phyloP scores from a whole-genome alignment of 805 yeast species.

The Metschnikowia colocasiae region DNA sequence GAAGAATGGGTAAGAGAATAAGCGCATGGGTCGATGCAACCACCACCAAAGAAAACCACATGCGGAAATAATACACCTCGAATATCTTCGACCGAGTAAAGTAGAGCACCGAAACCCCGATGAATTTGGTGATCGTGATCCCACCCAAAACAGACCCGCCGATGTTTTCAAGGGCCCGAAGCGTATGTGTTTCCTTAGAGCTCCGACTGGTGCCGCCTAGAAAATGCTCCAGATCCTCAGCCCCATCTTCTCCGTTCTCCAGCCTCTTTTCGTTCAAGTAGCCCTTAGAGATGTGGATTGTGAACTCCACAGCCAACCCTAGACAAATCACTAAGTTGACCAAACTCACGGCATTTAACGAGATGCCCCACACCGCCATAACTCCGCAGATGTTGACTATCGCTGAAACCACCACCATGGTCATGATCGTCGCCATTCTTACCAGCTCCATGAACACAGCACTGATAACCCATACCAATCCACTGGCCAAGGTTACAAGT shows the following conservation, averaged over 20 bases:
- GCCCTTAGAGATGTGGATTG: constrained; percentile 80
- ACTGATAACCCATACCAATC: constrained; percentile 51
- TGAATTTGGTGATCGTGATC: constrained; percentile 80
- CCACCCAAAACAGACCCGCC: constrained; percentile 92
- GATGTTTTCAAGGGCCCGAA: constrained; percentile 64
- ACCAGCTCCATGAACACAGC: constrained; percentile 63
- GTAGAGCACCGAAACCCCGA: constrained; percentile 83
- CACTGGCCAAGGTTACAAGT: constrained; percentile 50
- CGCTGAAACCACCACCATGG: constrained; percentile 58
- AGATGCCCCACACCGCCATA: constrained; percentile 69
- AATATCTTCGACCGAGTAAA: constrained; percentile 86
- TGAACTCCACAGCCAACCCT: constrained; percentile 91
- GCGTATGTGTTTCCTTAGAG: constrained; percentile 18
- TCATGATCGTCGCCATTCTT: constrained; percentile 53
- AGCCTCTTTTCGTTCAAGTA: constrained; percentile 45
- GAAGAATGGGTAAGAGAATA: constrained; percentile 70
- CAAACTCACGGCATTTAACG: constrained; percentile 83
- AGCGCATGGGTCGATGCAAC: constrained; percentile 78
- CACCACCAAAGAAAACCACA: constrained; percentile 83
- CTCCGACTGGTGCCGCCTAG: constrained; percentile 10
- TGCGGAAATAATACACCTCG: constrained; percentile 86
- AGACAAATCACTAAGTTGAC: constrained; percentile 90
- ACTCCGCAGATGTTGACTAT: constrained; percentile 74
- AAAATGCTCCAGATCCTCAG: constrained; percentile 16
- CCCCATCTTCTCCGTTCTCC: constrained; percentile 13